Evolutionary conservation across 306 rosid species (phyloP), one percentile per base, ranked within the genome.

Genomic region (Vigna trinervia): DNA sequence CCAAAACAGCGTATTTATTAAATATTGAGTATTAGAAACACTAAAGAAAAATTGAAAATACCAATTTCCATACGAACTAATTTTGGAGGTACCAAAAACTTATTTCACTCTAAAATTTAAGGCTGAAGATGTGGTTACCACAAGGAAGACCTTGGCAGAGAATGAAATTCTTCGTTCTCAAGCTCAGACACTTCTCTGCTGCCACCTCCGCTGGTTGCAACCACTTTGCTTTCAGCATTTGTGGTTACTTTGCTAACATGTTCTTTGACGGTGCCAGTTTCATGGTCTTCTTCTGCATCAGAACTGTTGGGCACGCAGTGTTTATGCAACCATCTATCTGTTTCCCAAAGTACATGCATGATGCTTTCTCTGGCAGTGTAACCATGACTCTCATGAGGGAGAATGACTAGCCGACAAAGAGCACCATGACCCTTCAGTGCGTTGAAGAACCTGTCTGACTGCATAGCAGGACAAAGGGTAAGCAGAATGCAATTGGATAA

Each of bases 321-420:
- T 69, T 88, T 95, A 63, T 89, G 91, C 80, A 95, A 81, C 99
- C 99, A 95, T 72, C 99, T 89, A 82, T 91, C 99, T 79, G 97
- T 95, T 87, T 95, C 99, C 99, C 99, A 95, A 34, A 95, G 97
- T 63, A 95, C 97, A 46, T 95, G 99, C 97, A 95, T 92, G 90
- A 95, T 92, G 87, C 99, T 95, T 85, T 95, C 99, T 72, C 97
- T 88, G 78, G 97, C 76, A 74, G 94, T 65, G 84, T 92, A 95
- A 12, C 97, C 94, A 78, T 95, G 99, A 92, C 99, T 95, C 85
- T 95, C 99, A 43, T 72, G 85, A 50, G 99, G 99, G 78, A 95
- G 88, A 85, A 95, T 78, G 78, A 95, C 99, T 20, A 95, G 90
- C 61, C 99, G 99, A 86, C 87, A 87, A 69, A 92, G 93, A 85